Percentiles rank a stretch among this genome's conserved stretches.
Conservation (phyloP, 2,329 filamentous ascomycete genomes). For the Xylaria digitata region DNA sequence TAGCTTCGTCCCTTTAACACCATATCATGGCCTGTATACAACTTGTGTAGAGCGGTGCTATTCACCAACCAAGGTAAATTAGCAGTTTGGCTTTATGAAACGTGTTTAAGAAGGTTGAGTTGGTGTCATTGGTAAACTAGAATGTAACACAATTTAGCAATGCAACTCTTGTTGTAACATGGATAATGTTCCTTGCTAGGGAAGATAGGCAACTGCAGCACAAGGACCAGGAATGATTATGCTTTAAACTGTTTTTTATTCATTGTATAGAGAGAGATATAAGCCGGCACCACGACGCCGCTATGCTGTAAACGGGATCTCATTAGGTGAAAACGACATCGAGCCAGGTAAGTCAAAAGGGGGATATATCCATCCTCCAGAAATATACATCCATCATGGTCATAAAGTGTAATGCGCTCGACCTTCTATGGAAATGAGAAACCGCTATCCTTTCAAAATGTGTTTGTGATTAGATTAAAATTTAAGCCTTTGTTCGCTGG, state of each 20-base stretch:
- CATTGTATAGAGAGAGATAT: constrained; percentile 17
- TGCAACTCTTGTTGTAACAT: background rate
- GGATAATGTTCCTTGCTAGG: too few species aligned
- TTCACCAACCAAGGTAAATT: too few species aligned
- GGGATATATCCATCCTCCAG: constrained; percentile 2
- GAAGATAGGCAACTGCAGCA: too few species aligned
- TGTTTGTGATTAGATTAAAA: constrained; percentile 3
- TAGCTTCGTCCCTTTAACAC: background rate
- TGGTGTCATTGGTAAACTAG: too few species aligned
- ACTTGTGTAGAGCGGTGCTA: too few species aligned
- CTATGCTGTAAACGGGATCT: constrained; percentile 10
- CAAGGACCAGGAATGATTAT: background rate
- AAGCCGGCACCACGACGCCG: constrained; percentile 18
- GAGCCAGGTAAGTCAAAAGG: constrained; percentile 7
- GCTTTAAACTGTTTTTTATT: constrained; percentile 22
- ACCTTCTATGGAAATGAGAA: background rate
- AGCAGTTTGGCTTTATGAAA: too few species aligned
- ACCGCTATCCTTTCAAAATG: background rate
- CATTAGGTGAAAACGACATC: background rate
- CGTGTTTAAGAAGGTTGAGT: too few species aligned
- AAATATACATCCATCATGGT: constrained; percentile 26
- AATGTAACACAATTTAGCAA: background rate
- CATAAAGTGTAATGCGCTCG: constrained; percentile 4
- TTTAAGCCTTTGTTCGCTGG: constrained; percentile 66
- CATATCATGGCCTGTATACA: background rate